These are phyloP conservation scores for Candida easanensis DNA, from an alignment of 805 yeast species.

Conservation along the genomic window DNA sequence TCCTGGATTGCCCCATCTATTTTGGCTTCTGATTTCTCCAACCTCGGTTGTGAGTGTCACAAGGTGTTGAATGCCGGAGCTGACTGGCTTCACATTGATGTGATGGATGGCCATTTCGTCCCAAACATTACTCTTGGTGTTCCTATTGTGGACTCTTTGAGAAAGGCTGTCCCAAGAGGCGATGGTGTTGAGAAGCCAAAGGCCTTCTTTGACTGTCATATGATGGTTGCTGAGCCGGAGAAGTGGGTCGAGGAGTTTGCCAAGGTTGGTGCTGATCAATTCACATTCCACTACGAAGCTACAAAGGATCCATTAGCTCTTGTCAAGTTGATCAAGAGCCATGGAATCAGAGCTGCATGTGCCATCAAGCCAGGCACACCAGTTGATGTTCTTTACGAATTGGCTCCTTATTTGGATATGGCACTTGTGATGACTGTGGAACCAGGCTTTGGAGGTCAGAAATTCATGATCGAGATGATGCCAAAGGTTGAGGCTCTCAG, in stretches of 20 bases:
- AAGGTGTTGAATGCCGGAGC: constrained; percentile 76
- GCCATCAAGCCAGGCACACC: constrained; percentile 94
- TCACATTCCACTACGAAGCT: constrained; percentile 94
- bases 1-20: constrained; percentile 93
- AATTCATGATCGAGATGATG: constrained; percentile 95
- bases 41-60: constrained; percentile 84
- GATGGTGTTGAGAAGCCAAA: constrained; percentile 42
- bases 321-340: constrained; percentile 68
- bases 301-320: constrained; percentile 73
- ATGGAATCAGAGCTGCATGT: constrained; percentile 92
- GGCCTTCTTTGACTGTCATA: constrained; percentile 87
- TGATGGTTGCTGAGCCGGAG: constrained; percentile 95
- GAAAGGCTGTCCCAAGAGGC: constrained; percentile 72
- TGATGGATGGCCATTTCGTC: constrained; percentile 98
- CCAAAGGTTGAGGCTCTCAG: constrained; percentile 84
- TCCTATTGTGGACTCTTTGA: constrained; percentile 75
- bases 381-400: constrained; percentile 73
- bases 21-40: constrained; percentile 87
- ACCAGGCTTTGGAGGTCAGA: constrained; percentile 99
- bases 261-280: constrained; percentile 91
- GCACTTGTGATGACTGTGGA: constrained; percentile 98
- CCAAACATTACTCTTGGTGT: constrained; percentile 96
- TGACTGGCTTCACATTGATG: constrained; percentile 97
- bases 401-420: constrained; percentile 83
- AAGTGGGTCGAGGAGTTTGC: constrained; percentile 93